Evolutionary conservation across 148 eudicot genomes (phyloP).

Genomic region (Chenopodium berlandieri): DNA sequence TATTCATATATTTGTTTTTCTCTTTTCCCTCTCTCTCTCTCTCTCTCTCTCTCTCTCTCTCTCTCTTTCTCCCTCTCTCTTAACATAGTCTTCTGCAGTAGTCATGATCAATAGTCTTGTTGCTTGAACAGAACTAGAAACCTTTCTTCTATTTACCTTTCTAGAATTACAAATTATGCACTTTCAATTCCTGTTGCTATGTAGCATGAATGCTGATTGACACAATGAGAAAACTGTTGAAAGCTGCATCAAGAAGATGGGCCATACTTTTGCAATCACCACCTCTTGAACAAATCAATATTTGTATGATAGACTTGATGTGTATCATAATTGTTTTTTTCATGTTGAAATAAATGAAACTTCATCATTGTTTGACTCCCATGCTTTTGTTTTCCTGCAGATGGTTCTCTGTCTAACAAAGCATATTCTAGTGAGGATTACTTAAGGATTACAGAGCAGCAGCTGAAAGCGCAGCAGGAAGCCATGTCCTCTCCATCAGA

Average conservation of each 20-base stretch:
- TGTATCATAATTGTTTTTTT: background rate
- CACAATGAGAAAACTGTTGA: background rate
- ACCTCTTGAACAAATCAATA: background rate
- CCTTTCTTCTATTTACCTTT: background rate
- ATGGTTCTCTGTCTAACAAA: conserved; percentile 46
- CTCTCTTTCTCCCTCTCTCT: background rate
- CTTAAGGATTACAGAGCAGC: conserved; percentile 60
- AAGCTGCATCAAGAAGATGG: background rate
- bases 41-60: too few species aligned
- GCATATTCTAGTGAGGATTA: conserved; percentile 60
- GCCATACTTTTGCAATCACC: background rate
- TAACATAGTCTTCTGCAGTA: background rate
- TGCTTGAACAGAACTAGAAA: background rate
- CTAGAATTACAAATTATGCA: background rate
- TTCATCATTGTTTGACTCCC: background rate
- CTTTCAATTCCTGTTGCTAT: background rate
- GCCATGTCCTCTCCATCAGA: conserved; percentile 32
- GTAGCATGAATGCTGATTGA: background rate
- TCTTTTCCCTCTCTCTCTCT: background rate
- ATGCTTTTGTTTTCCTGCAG: conserved; percentile 30
- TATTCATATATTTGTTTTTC: background rate
- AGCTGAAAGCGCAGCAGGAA: conserved; percentile 49
- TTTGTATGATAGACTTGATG: background rate
- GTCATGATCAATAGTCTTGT: background rate
- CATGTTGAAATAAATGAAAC: background rate